These are phyloP conservation scores for Saccharomycopsis selenospora DNA, from an alignment of 805 yeast genomes.

Conservation along the genomic window DNA sequence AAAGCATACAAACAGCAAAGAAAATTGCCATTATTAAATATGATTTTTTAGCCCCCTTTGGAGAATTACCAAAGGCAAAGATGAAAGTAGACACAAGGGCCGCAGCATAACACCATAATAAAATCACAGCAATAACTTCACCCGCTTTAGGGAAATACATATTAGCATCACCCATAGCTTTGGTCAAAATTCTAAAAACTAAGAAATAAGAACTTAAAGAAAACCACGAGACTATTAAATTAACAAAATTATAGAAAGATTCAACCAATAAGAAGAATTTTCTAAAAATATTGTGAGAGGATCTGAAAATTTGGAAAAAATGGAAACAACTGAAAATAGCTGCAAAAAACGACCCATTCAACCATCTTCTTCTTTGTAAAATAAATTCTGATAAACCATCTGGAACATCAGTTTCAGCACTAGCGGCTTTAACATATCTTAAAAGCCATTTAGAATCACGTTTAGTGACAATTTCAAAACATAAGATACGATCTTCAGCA, in stretches of 20 bases:
- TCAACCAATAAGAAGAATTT: constrained; percentile 70
- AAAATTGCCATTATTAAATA: constrained; percentile 67
- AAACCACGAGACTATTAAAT: constrained; percentile 83
- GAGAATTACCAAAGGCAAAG: constrained; percentile 88
- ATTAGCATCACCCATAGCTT: constrained; percentile 54
- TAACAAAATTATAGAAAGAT: constrained; percentile 67
- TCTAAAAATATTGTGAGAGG: constrained; percentile 63
- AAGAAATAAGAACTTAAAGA: constrained; percentile 84
- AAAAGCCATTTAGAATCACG: constrained; percentile 65
- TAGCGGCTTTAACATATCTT: constrained; percentile 78
- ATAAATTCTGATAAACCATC: constrained; percentile 81
- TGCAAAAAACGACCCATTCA: constrained; percentile 94
- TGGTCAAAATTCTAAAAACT: constrained; percentile 81
- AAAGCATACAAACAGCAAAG: constrained; percentile 83
- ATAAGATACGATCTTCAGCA: constrained; percentile 92
- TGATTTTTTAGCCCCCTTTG: constrained; percentile 77
- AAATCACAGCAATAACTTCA: constrained; percentile 64
- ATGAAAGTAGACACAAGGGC: constrained; percentile 81
- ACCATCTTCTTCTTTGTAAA: constrained; percentile 92
- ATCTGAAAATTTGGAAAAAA: constrained; percentile 66
- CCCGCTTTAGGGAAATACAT: constrained; percentile 56
- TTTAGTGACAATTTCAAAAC: constrained; percentile 92
- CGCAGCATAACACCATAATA: constrained; percentile 78
- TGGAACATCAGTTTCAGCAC: constrained; percentile 95
- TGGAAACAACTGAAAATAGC: constrained; percentile 82